Evolutionary conservation across 345 rosid genomes (phyloP).

Genomic region (Corchorus capsularis): DNA sequence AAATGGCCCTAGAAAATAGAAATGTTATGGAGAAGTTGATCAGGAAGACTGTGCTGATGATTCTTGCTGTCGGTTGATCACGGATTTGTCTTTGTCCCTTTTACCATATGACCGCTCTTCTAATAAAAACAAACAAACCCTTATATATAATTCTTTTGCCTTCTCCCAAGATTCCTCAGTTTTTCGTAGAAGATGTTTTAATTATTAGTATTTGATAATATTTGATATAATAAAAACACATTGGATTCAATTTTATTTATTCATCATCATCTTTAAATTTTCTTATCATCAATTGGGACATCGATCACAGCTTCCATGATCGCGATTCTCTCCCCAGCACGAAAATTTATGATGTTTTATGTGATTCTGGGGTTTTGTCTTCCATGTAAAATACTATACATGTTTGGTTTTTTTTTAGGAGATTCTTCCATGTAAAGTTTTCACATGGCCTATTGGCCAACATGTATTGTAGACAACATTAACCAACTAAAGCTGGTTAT

Average conservation of each 20-base stretch:
- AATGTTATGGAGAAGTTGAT: not conserved
- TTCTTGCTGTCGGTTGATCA: slow-evolving; percentile 47
- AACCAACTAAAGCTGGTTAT: not conserved
- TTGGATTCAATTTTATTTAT: slow-evolving; percentile 2
- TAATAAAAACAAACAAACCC: slow-evolving; percentile 30
- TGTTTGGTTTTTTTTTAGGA: not conserved
- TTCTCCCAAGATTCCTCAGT: slow-evolving; percentile 39
- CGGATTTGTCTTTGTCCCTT: slow-evolving; percentile 38
- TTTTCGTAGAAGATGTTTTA: slow-evolving; percentile 9
- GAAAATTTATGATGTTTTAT: not conserved
- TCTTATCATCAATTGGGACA: not conserved
- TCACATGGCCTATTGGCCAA: slow-evolving; percentile 8
- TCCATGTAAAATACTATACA: not conserved
- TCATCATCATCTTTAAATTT: not conserved
- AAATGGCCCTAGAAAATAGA: slow-evolving; percentile 7
- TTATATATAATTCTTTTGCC: slow-evolving; percentile 12
- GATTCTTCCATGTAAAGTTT: slow-evolving; percentile 12
- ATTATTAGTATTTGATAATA: not conserved
- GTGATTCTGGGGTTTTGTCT: slow-evolving; percentile 3
- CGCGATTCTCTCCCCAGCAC: not conserved
- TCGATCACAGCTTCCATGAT: not conserved
- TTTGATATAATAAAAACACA: not conserved
- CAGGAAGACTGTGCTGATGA: slow-evolving; percentile 38
- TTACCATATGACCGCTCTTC: slow-evolving; percentile 29
- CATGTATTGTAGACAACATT: not conserved